These are phyloP conservation scores for Lenzites betulinus DNA, from an alignment of 768 basidiomycete genomes.

Conservation along the genomic window DNA sequence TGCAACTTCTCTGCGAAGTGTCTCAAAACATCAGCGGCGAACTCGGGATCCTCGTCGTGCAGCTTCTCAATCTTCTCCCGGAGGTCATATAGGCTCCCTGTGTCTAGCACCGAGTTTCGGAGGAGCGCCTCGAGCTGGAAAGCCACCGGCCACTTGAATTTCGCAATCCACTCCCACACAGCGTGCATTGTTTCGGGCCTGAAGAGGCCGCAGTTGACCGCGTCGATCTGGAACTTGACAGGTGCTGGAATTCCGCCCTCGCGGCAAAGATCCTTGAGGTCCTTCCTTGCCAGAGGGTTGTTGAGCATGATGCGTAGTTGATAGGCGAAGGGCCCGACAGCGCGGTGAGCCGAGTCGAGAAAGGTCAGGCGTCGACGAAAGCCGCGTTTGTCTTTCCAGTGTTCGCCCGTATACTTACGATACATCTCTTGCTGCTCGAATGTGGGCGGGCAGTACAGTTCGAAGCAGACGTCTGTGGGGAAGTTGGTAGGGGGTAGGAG, in stretches of 20 bases:
- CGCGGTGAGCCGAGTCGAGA: constrained; percentile 56
- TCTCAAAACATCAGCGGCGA: constrained; percentile 54
- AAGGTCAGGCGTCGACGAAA: constrained; percentile 59
- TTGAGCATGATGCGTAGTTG: constrained; percentile 66
- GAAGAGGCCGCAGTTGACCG: constrained; percentile 54
- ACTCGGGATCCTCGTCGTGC: constrained; percentile 31
- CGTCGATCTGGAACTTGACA: constrained; percentile 44
- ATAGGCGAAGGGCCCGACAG: constrained; percentile 66
- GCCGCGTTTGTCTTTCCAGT: constrained; percentile 40
- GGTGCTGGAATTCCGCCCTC: constrained; percentile 44
- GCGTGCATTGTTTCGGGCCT: constrained; percentile 44
- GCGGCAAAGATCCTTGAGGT: constrained; percentile 57
- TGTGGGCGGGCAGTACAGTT: constrained; percentile 61
- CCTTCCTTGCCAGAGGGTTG: constrained; percentile 47
- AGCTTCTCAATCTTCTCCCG: constrained; percentile 47
- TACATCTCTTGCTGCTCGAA: constrained; percentile 63
- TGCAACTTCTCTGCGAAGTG: constrained; percentile 54
- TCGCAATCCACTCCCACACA: constrained; percentile 45
- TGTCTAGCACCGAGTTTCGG: constrained; percentile 61
- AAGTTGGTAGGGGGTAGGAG: neutral
- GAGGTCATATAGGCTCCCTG: constrained; percentile 53
- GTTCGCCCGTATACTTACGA: constrained; percentile 46
- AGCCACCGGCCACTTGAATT: constrained; percentile 63
- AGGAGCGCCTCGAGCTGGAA: constrained; percentile 78
- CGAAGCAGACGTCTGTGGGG: constrained; percentile 62